These are phyloP conservation scores for Trichoderma sp. DNA, from an alignment of 2,329 filamentous ascomycete genomes.

Conservation along the genomic window DNA sequence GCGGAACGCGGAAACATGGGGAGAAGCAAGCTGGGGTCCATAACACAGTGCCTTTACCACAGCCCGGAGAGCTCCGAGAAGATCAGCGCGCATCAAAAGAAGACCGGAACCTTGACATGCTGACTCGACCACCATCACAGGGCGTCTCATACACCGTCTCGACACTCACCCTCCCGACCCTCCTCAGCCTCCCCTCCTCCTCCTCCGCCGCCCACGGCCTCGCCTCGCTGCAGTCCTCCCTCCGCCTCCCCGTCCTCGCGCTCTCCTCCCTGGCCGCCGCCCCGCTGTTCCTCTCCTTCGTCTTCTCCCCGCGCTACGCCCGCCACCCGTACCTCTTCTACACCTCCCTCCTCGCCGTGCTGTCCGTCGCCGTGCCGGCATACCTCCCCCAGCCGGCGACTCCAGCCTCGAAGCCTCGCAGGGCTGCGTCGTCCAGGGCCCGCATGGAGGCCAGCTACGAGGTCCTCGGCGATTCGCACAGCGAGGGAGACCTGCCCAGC, in stretches of 20 bases:
- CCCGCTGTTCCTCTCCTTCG: constrained; percentile 76
- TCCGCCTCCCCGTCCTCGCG: constrained; percentile 65
- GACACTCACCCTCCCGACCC: constrained; percentile 74
- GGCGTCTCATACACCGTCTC: constrained; percentile 86
- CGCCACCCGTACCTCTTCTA: constrained; percentile 91
- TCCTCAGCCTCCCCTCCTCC: constrained; percentile 79
- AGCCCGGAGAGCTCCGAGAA: too few relatives aligned
- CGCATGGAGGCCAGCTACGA: constrained; percentile 74
- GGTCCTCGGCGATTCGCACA: constrained; percentile 60
- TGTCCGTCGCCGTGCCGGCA: constrained; percentile 59
- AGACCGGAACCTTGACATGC: neutral
- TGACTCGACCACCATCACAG: constrained; percentile 49
- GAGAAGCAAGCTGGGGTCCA: neutral
- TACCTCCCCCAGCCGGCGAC: constrained; percentile 46
- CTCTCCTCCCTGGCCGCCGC: constrained; percentile 70
- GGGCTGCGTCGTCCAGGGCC: constrained; percentile 40
- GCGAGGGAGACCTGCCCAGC: constrained; percentile 47
- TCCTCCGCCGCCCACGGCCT: constrained; percentile 70
- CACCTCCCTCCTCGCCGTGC: constrained; percentile 69
- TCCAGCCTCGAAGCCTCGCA: constrained; percentile 33
- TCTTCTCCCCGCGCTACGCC: constrained; percentile 70
- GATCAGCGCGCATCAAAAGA: neutral
- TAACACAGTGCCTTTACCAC: neutral
- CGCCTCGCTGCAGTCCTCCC: constrained; percentile 63
- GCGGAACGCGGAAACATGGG: neutral